Percentiles rank a stretch among this genome's conserved stretches.
Conservation (phyloP, 768 basidiomycete species). For the Auricularia sp. region DNA sequence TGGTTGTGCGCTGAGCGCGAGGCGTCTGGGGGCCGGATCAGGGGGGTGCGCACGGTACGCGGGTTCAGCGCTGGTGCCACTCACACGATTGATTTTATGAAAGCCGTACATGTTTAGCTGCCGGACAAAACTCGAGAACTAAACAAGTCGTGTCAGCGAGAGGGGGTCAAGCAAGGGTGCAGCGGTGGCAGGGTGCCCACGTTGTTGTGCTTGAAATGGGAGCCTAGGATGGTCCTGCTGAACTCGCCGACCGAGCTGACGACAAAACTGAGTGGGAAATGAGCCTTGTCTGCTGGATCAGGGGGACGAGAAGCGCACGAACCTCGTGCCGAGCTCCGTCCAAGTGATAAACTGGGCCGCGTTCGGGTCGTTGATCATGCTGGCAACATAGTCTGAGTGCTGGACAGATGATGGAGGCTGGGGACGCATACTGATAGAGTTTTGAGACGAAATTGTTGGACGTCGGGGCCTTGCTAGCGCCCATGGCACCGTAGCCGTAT, state of each 20-base stretch:
- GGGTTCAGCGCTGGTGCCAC: slow-evolving; percentile 17
- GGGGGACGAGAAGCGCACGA: slow-evolving; percentile 1
- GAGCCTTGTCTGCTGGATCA: not conserved
- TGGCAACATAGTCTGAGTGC: slow-evolving; percentile 20
- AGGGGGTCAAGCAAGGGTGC: not conserved
- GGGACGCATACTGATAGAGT: slow-evolving; percentile 38
- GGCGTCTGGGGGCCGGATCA: slow-evolving; percentile 44
- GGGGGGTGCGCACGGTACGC: not conserved
- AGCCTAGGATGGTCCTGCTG: slow-evolving; percentile 71
- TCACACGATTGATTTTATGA: slow-evolving; percentile 83
- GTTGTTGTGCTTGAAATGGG: slow-evolving; percentile 87
- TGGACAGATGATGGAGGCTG: not conserved
- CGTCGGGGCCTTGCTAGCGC: slow-evolving; percentile 47
- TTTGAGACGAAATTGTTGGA: slow-evolving; percentile 83
- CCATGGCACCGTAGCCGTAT: slow-evolving; percentile 17
- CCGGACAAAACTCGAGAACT: slow-evolving; percentile 92
- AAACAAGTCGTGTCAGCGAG: slow-evolving; percentile 1
- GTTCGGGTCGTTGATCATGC: slow-evolving; percentile 81
- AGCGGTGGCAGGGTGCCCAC: slow-evolving; percentile 29
- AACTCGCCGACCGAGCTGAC: slow-evolving; percentile 83
- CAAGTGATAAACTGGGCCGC: slow-evolving; percentile 72
- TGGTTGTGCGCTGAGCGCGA: slow-evolving; percentile 70
- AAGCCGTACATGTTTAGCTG: slow-evolving; percentile 97
- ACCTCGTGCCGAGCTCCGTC: slow-evolving; percentile 72
- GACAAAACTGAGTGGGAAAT: slow-evolving; percentile 43